phyloP scores from a whole-genome alignment of 2,329 filamentous ascomycete species.

The Drechslerella coelobrocha region DNA sequence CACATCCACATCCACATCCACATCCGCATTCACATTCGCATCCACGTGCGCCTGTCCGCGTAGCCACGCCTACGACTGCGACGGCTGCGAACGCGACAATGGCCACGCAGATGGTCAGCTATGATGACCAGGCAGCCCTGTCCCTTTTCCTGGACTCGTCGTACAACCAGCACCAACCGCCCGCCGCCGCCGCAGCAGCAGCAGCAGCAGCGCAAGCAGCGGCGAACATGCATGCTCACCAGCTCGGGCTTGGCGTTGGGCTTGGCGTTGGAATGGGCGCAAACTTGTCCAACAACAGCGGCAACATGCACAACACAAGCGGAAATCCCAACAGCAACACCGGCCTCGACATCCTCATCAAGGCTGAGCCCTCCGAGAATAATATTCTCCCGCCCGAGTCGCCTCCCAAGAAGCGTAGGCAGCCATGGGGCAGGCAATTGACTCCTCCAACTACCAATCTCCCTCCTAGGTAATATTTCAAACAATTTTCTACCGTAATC shows the following conservation, averaged over 20 bases:
- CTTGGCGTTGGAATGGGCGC: too few relatives aligned
- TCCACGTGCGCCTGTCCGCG: too few relatives aligned
- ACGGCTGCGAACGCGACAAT: too few relatives aligned
- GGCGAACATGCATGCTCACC: too few relatives aligned
- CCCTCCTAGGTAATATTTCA: conserved; percentile 72
- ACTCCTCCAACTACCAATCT: conserved; percentile 95
- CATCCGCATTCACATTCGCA: too few relatives aligned
- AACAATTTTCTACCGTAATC: not conserved
- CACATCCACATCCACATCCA: not conserved
- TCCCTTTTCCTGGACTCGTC: conserved; percentile 23
- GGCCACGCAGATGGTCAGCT: too few relatives aligned
- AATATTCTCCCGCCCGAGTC: conserved; percentile 20
- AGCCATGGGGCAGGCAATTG: conserved; percentile 96
- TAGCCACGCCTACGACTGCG: too few relatives aligned
- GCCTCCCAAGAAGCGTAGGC: conserved; percentile 79
- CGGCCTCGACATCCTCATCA: conserved; percentile 26
- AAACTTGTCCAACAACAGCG: conserved; percentile 18
- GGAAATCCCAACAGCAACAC: not conserved
- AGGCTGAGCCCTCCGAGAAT: conserved; percentile 32
- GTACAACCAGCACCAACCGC: too few relatives aligned
- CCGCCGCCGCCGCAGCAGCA: not conserved
- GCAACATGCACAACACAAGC: conserved; percentile 18
- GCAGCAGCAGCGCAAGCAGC: not conserved
- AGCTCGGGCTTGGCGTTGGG: too few relatives aligned
- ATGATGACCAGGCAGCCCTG: conserved; percentile 7